Percentiles rank a stretch among this genome's conserved stretches.
These are phyloP conservation scores for Camellia granthamiana DNA, from an alignment of 148 eudicot genomes.

Conservation along the genomic window DNA sequence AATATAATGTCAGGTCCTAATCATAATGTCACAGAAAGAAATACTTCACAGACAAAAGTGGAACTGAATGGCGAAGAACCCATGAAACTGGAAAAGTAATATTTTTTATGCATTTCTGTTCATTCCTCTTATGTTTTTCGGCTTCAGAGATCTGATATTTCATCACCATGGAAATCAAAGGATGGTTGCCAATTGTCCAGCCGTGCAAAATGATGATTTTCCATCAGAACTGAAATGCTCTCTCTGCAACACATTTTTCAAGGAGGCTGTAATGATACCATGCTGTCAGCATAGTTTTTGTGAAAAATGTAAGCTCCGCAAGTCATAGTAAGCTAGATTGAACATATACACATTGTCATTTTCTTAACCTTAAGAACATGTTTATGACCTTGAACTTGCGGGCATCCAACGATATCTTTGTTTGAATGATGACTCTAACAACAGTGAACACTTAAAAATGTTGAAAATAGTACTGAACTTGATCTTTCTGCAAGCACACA, in stretches of 20 bases:
- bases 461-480: background rate
- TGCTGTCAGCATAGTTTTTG: constrained; percentile 86
- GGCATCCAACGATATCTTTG: background rate
- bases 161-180: constrained; percentile 1
- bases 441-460: background rate
- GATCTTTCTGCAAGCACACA: background rate
- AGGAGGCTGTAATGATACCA: constrained; percentile 91
- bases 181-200: constrained; percentile 20
- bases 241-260: constrained; percentile 50
- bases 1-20: constrained; percentile 35
- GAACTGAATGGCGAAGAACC: constrained; percentile 30
- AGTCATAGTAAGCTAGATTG: background rate
- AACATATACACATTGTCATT: background rate
- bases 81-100: constrained; percentile 39
- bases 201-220: constrained; percentile 32
- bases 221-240: constrained; percentile 66
- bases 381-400: background rate
- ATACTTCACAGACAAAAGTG: constrained; percentile 21
- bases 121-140: background rate
- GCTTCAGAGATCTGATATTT: background rate
- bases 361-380: too few relatives aligned
- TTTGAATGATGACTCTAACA: background rate
- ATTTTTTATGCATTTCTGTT: background rate
- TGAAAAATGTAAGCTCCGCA: constrained; percentile 50
- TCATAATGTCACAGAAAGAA: constrained; percentile 30